Percentiles rank a stretch among this genome's conserved stretches.
Evolutionary conservation across 2,329 filamentous ascomycete species (phyloP).

Genomic region (Rutstroemia sp.): DNA sequence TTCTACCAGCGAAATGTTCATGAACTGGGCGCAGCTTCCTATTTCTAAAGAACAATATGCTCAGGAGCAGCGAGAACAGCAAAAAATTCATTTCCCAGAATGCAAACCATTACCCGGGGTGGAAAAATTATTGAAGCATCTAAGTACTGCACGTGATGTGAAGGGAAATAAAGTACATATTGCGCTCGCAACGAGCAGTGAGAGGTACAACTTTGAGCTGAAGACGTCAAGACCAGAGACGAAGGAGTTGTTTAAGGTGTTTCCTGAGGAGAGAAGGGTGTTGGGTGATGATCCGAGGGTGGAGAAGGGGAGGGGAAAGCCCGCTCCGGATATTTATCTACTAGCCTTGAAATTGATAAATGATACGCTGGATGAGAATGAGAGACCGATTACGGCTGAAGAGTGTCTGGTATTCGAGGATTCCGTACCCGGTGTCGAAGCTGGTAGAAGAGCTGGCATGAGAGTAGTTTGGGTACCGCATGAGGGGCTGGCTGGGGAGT

Average conservation of each 20-base stretch:
- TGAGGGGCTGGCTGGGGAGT: constrained; percentile 67
- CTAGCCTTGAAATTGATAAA: constrained; percentile 83
- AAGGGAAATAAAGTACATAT: constrained; percentile 48
- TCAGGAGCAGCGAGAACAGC: constrained; percentile 51
- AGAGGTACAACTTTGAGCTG: constrained; percentile 33
- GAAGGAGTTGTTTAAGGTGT: constrained; percentile 51
- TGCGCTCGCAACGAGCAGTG: constrained; percentile 72
- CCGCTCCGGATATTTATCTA: constrained; percentile 88
- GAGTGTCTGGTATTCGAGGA: constrained; percentile 98
- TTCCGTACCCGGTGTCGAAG: constrained; percentile 85
- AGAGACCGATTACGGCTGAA: constrained; percentile 62
- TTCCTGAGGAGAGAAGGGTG: constrained; percentile 64
- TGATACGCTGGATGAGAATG: constrained; percentile 54
- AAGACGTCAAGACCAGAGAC: constrained; percentile 37
- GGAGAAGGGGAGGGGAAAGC: constrained; percentile 75
- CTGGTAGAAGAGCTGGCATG: constrained; percentile 87
- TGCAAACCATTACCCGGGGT: constrained; percentile 78
- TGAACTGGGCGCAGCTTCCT: constrained; percentile 80
- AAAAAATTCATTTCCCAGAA: constrained; percentile 63
- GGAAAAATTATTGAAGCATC: constrained; percentile 52
- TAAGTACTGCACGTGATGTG: constrained; percentile 33
- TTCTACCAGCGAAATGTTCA: constrained; percentile 52
- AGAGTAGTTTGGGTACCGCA: constrained; percentile 91
- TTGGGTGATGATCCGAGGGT: constrained; percentile 82
- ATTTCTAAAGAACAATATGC: constrained; percentile 64